phyloP scores from a whole-genome alignment of 2,329 filamentous ascomycete species.

The Colletotrichum siamense region DNA sequence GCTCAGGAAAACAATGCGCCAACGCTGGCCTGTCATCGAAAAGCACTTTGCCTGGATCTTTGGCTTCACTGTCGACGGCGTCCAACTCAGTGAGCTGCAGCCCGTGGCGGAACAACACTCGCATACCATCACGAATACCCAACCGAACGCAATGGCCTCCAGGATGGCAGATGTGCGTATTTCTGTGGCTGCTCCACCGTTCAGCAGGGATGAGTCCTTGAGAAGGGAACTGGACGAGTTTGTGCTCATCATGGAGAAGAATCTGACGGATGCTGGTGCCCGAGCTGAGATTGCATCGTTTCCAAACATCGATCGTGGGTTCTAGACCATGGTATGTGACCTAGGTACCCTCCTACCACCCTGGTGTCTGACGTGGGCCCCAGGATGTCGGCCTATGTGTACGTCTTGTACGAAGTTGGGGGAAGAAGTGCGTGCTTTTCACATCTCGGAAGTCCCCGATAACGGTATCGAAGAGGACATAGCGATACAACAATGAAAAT shows the following conservation, averaged over 20 bases:
- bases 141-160: background rate
- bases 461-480: background rate
- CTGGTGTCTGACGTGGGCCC: background rate
- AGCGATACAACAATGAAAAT: background rate
- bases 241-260: background rate
- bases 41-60: background rate
- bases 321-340: background rate
- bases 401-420: background rate
- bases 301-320: background rate
- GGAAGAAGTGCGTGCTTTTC: background rate
- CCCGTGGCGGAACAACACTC: background rate
- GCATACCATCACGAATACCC: background rate
- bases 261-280: background rate
- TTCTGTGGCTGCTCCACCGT: background rate
- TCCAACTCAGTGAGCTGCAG: background rate
- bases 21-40: background rate
- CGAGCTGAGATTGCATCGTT: background rate
- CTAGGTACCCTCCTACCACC: background rate
- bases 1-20: background rate
- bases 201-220: background rate
- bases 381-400: background rate
- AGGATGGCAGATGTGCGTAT: background rate
- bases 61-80: background rate
- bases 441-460: background rate
- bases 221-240: background rate